Conservation (phyloP, 2,329 filamentous ascomycete genomes). For the Gaeumannomyces tritici region DNA sequence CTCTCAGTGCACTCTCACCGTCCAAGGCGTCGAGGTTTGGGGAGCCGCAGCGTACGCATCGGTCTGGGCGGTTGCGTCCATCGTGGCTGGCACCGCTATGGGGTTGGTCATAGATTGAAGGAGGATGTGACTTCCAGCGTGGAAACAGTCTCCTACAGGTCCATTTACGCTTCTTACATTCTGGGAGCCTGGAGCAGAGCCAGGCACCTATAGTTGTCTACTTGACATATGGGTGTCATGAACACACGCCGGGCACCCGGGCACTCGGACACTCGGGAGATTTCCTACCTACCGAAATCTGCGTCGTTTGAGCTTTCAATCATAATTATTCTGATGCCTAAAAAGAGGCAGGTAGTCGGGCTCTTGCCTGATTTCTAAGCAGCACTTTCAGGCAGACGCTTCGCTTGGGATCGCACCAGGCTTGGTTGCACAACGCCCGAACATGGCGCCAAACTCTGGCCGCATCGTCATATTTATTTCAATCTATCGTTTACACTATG, state of each 20-base stretch:
- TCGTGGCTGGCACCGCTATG: conserved; percentile 47
- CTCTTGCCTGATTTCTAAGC: background rate
- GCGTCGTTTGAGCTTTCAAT: background rate
- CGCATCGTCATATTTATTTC: too few relatives aligned
- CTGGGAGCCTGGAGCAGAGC: background rate
- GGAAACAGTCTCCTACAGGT: background rate
- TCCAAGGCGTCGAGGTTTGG: conserved; percentile 58
- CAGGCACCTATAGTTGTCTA: background rate
- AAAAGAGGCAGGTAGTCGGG: background rate
- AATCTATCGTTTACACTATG: too few relatives aligned
- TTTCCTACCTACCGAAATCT: background rate
- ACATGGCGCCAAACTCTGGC: too few relatives aligned
- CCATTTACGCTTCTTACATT: background rate
- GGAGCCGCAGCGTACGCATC: conserved; percentile 66
- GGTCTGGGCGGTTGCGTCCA: conserved; percentile 62
- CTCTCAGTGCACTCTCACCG: conserved; percentile 53
- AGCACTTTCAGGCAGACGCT: background rate
- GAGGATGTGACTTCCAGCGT: background rate
- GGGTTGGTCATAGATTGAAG: conserved; percentile 29
- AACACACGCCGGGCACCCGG: background rate
- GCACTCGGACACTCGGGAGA: background rate
- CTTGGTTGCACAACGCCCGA: too few relatives aligned
- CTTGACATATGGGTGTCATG: background rate
- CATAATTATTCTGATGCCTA: background rate
- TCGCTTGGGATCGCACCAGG: too few relatives aligned